Evolutionary conservation across 805 yeast species (phyloP), one percentile per base, ranked within the genome.

Genomic region (Jamesozyma gamospora): DNA sequence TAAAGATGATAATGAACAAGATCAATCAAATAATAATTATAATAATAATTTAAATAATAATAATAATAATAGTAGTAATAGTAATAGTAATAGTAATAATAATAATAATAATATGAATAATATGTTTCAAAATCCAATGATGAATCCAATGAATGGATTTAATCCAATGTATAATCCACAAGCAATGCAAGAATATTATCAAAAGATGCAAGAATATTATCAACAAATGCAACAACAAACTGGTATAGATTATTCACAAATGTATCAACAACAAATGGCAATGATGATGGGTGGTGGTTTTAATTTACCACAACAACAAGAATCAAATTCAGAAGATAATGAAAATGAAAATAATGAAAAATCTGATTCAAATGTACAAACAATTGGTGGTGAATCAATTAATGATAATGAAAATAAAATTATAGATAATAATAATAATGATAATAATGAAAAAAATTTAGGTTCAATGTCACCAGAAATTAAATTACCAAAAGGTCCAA

Each of bases 121-220:
- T 13, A 53, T 51, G 60, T 60, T 53, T 41, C 64, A 59, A 51
- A 54, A 51, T 28, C 39, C 39, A 21, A 46, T 46, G 30, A 54
- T 52, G 56, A 56, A 54, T 58, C 60, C 55, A 33, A 64, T n/a
- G 9, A 34, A n/a, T 28, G 41, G 64, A 14, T 55, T 56, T 39
- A 57, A 53, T 29, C 58, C 55, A 27, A 55, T 55, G 58, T 55
- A 56, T 47, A 58, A 60, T 36, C 68, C 79, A 8, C 81, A 76
- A 48, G 74, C 75, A 65, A 71, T 75, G 72, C 74, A 69, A 38
- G 82, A 75, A 46, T 79, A 79, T 53, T 74, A 77, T 70, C 74
- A 72, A 53, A 69, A 74, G 55, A 71, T 75, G 75, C 77, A 73
- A 54, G 75, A 71, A 49, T 74, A 74, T 45, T 55, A 54, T 40